phyloP scores from a whole-genome alignment of 1,284 basidiomycete species.

The Sanghuangporus baumii region DNA sequence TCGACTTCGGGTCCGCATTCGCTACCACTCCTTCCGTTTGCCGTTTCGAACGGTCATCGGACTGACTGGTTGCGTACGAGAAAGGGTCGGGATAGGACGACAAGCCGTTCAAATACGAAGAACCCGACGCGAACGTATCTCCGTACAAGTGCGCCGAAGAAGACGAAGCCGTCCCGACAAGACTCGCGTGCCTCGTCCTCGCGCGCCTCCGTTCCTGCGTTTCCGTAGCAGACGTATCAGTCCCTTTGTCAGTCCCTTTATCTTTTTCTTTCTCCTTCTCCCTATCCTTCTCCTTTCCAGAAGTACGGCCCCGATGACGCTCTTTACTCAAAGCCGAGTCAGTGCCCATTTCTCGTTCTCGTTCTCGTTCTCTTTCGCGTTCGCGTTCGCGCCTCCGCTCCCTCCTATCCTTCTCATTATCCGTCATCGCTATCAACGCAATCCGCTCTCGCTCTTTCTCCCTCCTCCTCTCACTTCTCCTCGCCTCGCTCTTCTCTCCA shows the following conservation, averaged over 20 bases:
- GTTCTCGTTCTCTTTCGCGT: not conserved
- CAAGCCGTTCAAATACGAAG: not conserved
- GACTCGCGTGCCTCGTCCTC: not conserved
- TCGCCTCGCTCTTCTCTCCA: not conserved
- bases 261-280: not conserved
- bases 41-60: not conserved
- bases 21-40: not conserved
- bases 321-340: not conserved
- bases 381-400: slow-evolving; percentile 1
- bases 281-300: not conserved
- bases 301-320: not conserved
- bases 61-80: not conserved
- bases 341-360: not conserved
- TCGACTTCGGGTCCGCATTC: not conserved
- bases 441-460: not conserved
- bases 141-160: not conserved
- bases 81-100: not conserved
- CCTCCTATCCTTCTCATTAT: not conserved
- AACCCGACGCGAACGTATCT: not conserved
- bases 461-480: not conserved
- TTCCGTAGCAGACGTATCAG: slow-evolving; percentile 16
- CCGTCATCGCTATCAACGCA: not conserved
- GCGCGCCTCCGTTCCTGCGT: slow-evolving; percentile 3
- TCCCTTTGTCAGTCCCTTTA: not conserved
- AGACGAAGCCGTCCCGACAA: not conserved